Percentiles rank a stretch among this genome's conserved stretches.
Conservation (phyloP, 345 rosid species). For the Combretum micranthum region DNA sequence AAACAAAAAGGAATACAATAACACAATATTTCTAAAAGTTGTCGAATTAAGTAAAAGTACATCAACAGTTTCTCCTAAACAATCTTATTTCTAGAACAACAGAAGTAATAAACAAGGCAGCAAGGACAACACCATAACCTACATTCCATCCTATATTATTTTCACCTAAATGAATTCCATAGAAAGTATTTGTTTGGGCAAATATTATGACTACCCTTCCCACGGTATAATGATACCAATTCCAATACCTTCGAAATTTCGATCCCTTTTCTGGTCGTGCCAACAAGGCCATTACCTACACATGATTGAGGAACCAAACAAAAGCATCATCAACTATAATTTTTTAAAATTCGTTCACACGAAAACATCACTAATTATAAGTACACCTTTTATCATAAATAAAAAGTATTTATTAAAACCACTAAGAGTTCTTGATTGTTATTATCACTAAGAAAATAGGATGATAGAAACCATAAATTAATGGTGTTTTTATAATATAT, state of each 20-base stretch:
- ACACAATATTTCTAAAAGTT: not conserved
- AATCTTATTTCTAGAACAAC: conserved; percentile 33
- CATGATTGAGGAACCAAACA: not conserved
- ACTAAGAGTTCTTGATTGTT: too few relatives aligned
- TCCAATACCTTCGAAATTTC: conserved; percentile 63
- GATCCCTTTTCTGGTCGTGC: conserved; percentile 52
- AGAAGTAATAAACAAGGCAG: conserved; percentile 28
- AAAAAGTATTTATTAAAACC: too few relatives aligned
- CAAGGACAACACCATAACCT: conserved; percentile 48
- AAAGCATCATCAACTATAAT: too few relatives aligned
- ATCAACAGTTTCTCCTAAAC: conserved; percentile 30
- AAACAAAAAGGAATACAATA: not conserved
- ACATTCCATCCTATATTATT: conserved; percentile 52
- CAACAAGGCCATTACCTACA: conserved; percentile 55
- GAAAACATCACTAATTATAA: too few relatives aligned
- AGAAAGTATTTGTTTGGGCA: conserved; percentile 65
- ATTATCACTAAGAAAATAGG: too few relatives aligned
- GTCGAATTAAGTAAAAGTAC: not conserved
- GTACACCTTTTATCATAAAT: too few relatives aligned
- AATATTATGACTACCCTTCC: conserved; percentile 55
- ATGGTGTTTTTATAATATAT: too few relatives aligned
- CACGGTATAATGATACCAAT: conserved; percentile 62
- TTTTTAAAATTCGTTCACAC: too few relatives aligned
- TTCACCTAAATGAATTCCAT: conserved; percentile 67
- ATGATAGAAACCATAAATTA: too few relatives aligned